A percentile compares a stretch with the other conserved stretches of the same genome.
Conservation (phyloP, 495 filamentous ascomycete genomes). For the Talaromyces wortmannii region DNA sequence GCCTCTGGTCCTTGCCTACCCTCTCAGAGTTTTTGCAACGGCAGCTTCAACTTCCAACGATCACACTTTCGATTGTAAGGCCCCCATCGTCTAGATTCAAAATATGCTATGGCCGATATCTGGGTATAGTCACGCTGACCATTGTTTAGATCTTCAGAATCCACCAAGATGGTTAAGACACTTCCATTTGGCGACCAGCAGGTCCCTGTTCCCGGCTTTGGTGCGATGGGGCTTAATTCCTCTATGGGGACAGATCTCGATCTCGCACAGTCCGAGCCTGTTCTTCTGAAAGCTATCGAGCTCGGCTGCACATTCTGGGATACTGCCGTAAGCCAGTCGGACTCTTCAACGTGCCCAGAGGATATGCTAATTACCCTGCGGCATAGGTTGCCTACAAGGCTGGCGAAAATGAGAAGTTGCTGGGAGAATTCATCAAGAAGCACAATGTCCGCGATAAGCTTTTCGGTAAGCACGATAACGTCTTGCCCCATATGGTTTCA, state of each 20-base stretch:
- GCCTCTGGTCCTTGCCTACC: no score
- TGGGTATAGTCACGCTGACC: no score
- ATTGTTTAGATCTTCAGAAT: no score
- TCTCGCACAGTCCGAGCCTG: conserved; percentile 40
- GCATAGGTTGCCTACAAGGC: conserved; percentile 41
- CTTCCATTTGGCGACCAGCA: conserved; percentile 31
- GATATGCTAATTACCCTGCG: not conserved
- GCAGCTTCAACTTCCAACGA: no score
- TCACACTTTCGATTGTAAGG: no score
- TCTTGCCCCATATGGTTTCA: no score
- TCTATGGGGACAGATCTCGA: conserved; percentile 31
- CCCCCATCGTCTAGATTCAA: no score
- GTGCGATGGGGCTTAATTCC: conserved; percentile 40
- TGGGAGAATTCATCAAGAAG: conserved; percentile 46
- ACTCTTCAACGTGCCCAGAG: not conserved
- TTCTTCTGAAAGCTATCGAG: conserved; percentile 42
- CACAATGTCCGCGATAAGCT: conserved; percentile 43
- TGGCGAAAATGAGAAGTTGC: conserved; percentile 42
- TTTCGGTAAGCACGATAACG: conserved; percentile 22
- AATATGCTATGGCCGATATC: no score
- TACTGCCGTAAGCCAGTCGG: conserved; percentile 28
- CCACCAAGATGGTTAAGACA: conserved; percentile 36
- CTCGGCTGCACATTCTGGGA: conserved; percentile 49
- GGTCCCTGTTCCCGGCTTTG: conserved; percentile 36
- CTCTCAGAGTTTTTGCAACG: no score